Evolutionary conservation across 495 filamentous ascomycete species (phyloP).

Genomic region (Penicillium steckii): DNA sequence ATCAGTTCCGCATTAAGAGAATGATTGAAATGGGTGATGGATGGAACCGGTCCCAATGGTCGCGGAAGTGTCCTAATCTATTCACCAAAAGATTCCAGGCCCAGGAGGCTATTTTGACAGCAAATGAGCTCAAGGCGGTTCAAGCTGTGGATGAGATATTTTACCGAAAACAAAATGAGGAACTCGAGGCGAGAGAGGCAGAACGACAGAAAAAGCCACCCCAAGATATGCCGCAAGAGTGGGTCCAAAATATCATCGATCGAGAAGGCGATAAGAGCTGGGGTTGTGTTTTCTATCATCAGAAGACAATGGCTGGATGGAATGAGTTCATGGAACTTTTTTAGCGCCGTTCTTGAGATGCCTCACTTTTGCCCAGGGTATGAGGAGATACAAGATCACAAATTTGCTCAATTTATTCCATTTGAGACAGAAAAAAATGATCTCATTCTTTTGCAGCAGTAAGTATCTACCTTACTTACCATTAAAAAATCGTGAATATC

Average conservation of each 20-base stretch:
- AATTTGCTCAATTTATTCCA: slow-evolving; percentile 1
- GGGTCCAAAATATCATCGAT: slow-evolving; percentile 1
- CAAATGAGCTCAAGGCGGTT: neutral
- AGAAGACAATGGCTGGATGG: neutral
- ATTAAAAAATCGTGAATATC: no score
- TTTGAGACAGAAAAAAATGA: slow-evolving; percentile 1
- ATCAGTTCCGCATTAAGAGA: neutral
- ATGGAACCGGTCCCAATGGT: neutral
- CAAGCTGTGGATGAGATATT: neutral
- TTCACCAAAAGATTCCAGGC: neutral
- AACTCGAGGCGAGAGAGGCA: neutral
- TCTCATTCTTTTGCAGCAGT: neutral
- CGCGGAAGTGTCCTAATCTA: neutral
- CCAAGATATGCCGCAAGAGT: neutral
- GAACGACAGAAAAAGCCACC: neutral
- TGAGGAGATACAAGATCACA: neutral
- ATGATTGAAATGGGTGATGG: neutral
- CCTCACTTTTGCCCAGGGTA: neutral
- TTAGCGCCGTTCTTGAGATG: neutral
- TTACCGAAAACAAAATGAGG: neutral
- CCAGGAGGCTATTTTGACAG: neutral
- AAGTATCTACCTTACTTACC: neutral
- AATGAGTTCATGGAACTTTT: neutral
- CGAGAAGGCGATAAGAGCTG: slow-evolving; percentile 6
- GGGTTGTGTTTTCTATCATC: slow-evolving; percentile 6